Percentiles rank a stretch among this genome's conserved stretches.
Evolutionary conservation across 768 basidiomycete genomes (phyloP).

Genomic region (Kwoniella dejecticola): DNA sequence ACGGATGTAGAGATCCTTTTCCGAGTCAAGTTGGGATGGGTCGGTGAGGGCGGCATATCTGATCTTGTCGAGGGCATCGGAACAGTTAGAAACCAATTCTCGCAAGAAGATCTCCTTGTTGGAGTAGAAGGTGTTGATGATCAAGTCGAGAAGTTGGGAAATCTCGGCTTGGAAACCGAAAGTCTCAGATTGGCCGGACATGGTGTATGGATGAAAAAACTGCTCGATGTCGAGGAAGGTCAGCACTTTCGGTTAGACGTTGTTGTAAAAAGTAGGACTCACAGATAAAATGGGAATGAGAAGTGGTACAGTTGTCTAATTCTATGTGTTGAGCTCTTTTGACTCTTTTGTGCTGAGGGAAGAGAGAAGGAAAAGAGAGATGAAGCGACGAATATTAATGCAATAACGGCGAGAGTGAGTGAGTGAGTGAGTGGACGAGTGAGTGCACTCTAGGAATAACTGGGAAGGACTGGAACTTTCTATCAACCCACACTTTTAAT

Average conservation of each 20-base stretch:
- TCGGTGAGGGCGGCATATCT: slow-evolving; percentile 96
- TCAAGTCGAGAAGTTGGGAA: slow-evolving; percentile 95
- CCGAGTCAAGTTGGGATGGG: slow-evolving; percentile 80
- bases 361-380: slow-evolving; percentile 1
- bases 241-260: not conserved
- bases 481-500: not conserved
- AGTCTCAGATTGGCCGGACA: slow-evolving; percentile 49
- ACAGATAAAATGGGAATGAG: slow-evolving; percentile 2
- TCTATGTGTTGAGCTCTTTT: slow-evolving; percentile 10
- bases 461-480: slow-evolving; percentile 22
- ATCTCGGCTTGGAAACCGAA: slow-evolving; percentile 85
- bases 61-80: slow-evolving; percentile 99
- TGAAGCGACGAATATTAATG: not conserved
- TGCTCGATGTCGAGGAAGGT: not conserved
- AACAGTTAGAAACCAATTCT: slow-evolving; percentile 89
- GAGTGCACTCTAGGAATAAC: not conserved
- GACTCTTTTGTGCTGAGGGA: not conserved
- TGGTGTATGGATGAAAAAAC: slow-evolving; percentile 20
- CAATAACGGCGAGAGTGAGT: not conserved
- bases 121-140: slow-evolving; percentile 99
- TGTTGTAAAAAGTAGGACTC: no score
- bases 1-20: slow-evolving; percentile 91
- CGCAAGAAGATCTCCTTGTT: slow-evolving; percentile 99
- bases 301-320: slow-evolving; percentile 13
- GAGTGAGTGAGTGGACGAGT: not conserved